A percentile compares a stretch with the other conserved stretches of the same genome.
These are phyloP conservation scores for Citrus hindsii DNA, from an alignment of 345 rosid genomes.

Conservation along the genomic window DNA sequence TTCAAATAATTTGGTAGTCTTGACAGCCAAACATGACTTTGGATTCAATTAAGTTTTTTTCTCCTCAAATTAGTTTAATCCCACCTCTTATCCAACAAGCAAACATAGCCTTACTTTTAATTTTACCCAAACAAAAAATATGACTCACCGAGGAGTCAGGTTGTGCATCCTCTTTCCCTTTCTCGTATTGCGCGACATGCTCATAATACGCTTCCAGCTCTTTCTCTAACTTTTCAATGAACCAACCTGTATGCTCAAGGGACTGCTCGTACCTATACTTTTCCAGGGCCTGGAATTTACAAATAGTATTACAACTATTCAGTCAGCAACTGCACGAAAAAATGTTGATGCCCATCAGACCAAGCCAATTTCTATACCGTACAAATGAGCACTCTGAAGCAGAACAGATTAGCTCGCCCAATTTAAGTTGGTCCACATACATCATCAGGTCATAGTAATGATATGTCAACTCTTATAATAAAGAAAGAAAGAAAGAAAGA, in stretches of 20 bases:
- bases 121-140: not conserved
- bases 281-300: conserved; percentile 65
- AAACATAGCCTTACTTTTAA: no score
- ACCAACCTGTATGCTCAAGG: conserved; percentile 89
- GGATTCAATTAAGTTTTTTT: no score
- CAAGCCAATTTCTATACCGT: not conserved
- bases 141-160: not conserved
- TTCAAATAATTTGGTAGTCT: no score
- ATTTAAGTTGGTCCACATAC: not conserved
- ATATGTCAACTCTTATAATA: not conserved
- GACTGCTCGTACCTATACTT: conserved; percentile 79
- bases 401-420: not conserved
- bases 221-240: conserved; percentile 85
- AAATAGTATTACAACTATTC: not conserved
- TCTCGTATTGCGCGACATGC: conserved; percentile 54
- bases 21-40: no score
- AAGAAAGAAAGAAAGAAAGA: no score
- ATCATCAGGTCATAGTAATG: not conserved
- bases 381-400: not conserved
- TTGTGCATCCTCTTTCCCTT: conserved; percentile 29
- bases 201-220: conserved; percentile 74
- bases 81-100: no score
- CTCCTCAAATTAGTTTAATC: no score
- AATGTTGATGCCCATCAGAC: not conserved
- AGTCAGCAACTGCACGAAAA: not conserved